Conservation (phyloP, 139 green algal genomes). For the Axilococcus clingmanii region DNA sequence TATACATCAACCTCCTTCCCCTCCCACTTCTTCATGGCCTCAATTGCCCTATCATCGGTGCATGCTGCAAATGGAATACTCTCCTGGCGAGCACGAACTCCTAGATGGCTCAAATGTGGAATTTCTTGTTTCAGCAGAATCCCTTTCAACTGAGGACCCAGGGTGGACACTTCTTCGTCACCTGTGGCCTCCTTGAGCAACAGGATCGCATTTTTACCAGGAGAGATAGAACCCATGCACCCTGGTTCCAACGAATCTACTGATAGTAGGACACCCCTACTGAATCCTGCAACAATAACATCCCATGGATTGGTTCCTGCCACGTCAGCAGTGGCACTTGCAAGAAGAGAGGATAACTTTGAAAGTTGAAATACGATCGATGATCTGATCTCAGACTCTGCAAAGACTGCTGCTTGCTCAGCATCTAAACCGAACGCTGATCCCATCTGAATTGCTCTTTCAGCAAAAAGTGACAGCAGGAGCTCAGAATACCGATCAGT, state of each 20-base stretch:
- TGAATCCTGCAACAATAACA: constrained; percentile 61
- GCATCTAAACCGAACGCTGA: constrained; percentile 55
- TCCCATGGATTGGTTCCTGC: constrained; percentile 56
- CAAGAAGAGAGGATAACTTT: constrained; percentile 45
- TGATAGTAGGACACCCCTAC: constrained; percentile 51
- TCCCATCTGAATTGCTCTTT: constrained; percentile 44
- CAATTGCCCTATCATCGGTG: constrained; percentile 51
- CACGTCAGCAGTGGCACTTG: constrained; percentile 22
- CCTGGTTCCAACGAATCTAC: constrained; percentile 46
- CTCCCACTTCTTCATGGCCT: constrained; percentile 12
- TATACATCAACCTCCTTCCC: constrained; percentile 1
- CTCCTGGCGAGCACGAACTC: constrained; percentile 88
- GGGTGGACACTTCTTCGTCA: constrained; percentile 87
- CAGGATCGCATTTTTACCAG: constrained; percentile 38
- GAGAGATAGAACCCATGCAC: constrained; percentile 26
- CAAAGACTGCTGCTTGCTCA: constrained; percentile 52
- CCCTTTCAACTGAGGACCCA: constrained; percentile 48
- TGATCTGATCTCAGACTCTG: constrained; percentile 78
- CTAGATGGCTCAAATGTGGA: constrained; percentile 91
- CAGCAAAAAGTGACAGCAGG: constrained; percentile 48
- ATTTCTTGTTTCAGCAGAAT: constrained; percentile 84
- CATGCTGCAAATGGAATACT: constrained; percentile 67
- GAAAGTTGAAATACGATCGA: constrained; percentile 85
- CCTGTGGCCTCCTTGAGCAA: constrained; percentile 63
- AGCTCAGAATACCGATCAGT: constrained; percentile 58